These are phyloP conservation scores for Neospora caninum DNA, from an alignment of 169 alveolate species.

Conservation along the genomic window DNA sequence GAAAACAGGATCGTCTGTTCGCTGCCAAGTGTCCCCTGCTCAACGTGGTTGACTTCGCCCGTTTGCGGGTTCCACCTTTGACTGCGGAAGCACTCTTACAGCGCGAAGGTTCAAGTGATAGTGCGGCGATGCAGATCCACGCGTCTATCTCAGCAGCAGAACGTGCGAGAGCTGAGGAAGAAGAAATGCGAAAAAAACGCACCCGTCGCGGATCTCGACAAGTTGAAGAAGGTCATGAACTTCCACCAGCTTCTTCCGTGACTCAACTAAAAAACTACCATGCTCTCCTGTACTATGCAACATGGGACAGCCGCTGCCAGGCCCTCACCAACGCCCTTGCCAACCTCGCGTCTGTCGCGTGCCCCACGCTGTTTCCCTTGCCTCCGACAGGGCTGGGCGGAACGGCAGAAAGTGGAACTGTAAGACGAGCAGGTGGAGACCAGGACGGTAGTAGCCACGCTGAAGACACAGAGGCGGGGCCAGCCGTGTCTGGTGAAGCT, in stretches of 20 bases:
- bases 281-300: slow-evolving; percentile 50
- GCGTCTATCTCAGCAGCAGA: not conserved
- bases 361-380: not conserved
- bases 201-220: not conserved
- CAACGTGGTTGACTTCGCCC: slow-evolving; percentile 26
- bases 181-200: not conserved
- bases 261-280: not conserved
- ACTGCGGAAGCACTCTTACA: slow-evolving; percentile 8
- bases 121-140: not conserved
- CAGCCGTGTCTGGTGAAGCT: not conserved
- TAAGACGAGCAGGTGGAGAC: not conserved
- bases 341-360: slow-evolving; percentile 17
- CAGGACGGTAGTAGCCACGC: not conserved
- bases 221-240: not conserved
- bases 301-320: slow-evolving; percentile 66
- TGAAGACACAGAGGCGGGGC: not conserved
- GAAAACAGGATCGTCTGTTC: too few relatives aligned
- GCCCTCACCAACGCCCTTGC: slow-evolving; percentile 54
- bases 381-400: not conserved
- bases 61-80: not conserved
- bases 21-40: not conserved
- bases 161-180: not conserved
- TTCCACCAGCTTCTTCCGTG: not conserved
- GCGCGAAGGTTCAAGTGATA: not conserved
- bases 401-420: not conserved